Percentiles rank a stretch among this genome's conserved stretches.
Conservation (phyloP, 768 basidiomycete genomes). For the Hemileccinum impolitum region DNA sequence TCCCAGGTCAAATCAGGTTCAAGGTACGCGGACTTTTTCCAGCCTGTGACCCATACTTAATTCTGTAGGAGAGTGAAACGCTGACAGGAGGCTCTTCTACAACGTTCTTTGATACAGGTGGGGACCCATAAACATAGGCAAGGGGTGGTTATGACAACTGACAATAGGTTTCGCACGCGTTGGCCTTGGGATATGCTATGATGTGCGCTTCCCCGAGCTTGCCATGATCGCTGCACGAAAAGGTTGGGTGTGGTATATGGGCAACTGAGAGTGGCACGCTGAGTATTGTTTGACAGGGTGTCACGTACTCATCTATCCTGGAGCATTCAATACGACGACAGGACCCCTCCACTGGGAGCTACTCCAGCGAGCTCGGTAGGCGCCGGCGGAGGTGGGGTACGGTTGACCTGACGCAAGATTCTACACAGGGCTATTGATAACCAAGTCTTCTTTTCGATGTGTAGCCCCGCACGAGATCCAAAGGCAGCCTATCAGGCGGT, state of each 20-base stretch:
- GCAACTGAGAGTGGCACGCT: background rate
- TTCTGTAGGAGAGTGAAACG: conserved; percentile 77
- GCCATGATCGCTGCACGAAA: conserved; percentile 86
- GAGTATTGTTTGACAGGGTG: conserved; percentile 51
- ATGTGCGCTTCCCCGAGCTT: conserved; percentile 92
- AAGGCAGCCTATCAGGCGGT: conserved; percentile 87
- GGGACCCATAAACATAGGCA: conserved; percentile 1
- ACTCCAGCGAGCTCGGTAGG: conserved; percentile 77
- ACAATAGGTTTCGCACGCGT: conserved; percentile 89
- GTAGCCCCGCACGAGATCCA: conserved; percentile 87
- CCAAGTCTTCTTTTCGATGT: conserved; percentile 95
- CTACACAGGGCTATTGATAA: conserved; percentile 86
- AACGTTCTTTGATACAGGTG: conserved; percentile 88
- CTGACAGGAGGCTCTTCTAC: conserved; percentile 70
- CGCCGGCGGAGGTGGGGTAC: background rate
- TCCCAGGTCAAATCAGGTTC: conserved; percentile 88
- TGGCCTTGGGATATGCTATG: conserved; percentile 95
- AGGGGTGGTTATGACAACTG: background rate
- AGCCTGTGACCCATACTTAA: background rate
- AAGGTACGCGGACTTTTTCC: conserved; percentile 46
- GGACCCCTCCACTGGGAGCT: conserved; percentile 97
- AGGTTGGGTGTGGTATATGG: conserved; percentile 44
- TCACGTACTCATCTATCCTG: conserved; percentile 86
- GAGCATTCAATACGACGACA: conserved; percentile 94
- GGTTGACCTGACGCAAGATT: conserved; percentile 5